Base-by-base conservation (phyloP, 768 basidiomycete genomes). In the Saitozyma sp. region DNA sequence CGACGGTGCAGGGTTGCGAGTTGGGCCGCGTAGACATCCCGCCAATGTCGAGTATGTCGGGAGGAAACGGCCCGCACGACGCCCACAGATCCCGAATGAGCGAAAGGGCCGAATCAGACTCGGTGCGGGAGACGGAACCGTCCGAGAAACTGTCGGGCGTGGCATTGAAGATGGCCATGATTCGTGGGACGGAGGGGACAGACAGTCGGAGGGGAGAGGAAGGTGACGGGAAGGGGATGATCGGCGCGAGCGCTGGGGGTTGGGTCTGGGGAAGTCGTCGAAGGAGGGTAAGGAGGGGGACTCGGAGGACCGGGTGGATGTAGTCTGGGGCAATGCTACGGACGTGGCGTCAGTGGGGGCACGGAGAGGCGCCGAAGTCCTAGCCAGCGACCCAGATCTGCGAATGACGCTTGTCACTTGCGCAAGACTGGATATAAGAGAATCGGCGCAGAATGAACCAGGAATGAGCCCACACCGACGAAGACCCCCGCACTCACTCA, bases 81-180 rank as follows among this genome's bases (percentile, higher is more conserved):
- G 10, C 37, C 19, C 71, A 42, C 3, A 64, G 53, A 16, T 43
- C 51, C 58, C 40, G 19, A 70, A 64, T 19, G 54, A 89, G 3
- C 74, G 69, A 14, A 37, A 92, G 70, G 0, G 89, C 89, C 9
- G 82, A 75, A 0, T 83, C 67, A 10, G 87, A 66, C 0, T 83
- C 83, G 64, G 84, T 82, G 76, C 89, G 82, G n/a, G 17, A 79
- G 74, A 0, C 86, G 29, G 51, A 83, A 9, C 92, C 92, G 65
- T 97, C 93, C 0, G 94, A 97, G 80, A 97, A 97, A 0, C 94
- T 96, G 79, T 99, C 95, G 2, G 95, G 94, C 0, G 95, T 97
- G 7, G 85, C 84, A 75, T 98, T 97, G 60, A 99, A 84, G 0
- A 91, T 96, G 0, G 89, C 89, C 95, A 98, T 97, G 61, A 97